Evolutionary conservation across 495 filamentous ascomycete species (phyloP), one percentile per base, ranked within the genome.

Genomic region (Pyronema omphalodes): DNA sequence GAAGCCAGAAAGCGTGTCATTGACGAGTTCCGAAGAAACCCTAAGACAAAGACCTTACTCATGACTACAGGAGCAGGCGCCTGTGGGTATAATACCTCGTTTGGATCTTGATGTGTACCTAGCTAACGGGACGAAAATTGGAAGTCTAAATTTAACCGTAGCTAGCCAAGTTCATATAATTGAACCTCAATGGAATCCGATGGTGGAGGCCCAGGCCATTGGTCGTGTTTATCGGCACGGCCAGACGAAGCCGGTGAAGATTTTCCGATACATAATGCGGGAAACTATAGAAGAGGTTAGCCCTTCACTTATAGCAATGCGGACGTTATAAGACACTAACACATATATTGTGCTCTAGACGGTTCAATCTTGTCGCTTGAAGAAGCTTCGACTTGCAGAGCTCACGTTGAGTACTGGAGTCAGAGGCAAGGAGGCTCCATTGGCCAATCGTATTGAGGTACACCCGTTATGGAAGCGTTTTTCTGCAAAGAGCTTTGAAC

Each of bases 151-250:
- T 58, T 78, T 96, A 19, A 71, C 70, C 37, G 81, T 83, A 3
- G 89, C 89, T 0, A 96, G 93, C 65, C 77, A 88, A 7, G 83
- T 94, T 8, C 72, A 94, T 18, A 82, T 96, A 14, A 81, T 94
- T 37, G 89, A 96, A 59, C 84, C 82, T 62, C 70, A 71, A 45
- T 95, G 80, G 67, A 89, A 84, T 52, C 89, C 89, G 0, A 73
- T 74, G 6, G 74, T 78, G 66, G 89, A 95, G 62, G 79, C 88
- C 54, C 89, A 96, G 64, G 89, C 89, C 5, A 76, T 96, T 51
- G 88, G 86, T 8, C 75, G 89, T 57, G 82, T 83, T 0, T 93
- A 93, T 64, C 84, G 89, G 3, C 71, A 95, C 18, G 88, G 89
- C 0, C 89, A 96, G 60, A 67, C 66, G 14, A 94, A 94, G 58